These are phyloP conservation scores for Agrocybe pediades DNA, from an alignment of 768 basidiomycete genomes.

Conservation along the genomic window DNA sequence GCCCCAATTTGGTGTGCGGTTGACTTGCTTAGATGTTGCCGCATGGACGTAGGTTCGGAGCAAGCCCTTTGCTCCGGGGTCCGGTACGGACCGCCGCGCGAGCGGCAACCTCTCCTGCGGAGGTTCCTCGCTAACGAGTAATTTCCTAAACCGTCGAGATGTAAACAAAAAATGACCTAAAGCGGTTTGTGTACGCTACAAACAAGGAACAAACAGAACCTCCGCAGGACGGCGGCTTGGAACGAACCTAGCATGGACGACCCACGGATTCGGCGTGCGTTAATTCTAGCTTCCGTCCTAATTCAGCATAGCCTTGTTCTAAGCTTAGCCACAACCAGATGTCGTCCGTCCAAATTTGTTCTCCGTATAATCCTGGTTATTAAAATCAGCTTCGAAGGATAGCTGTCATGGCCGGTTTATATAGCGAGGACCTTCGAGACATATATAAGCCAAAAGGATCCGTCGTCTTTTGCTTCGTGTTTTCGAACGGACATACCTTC, in stretches of 20 bases:
- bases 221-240: no score
- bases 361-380: slow-evolving; percentile 42
- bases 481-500: no score
- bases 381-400: slow-evolving; percentile 24
- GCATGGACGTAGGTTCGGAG: no score
- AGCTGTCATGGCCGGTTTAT: slow-evolving; percentile 25
- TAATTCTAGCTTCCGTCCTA: slow-evolving; percentile 24
- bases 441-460: slow-evolving; percentile 33
- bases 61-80: no score
- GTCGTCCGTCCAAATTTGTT: slow-evolving; percentile 28
- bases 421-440: slow-evolving; percentile 19
- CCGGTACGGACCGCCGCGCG: no score
- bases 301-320: slow-evolving; percentile 37
- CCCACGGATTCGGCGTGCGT: slow-evolving; percentile 24
- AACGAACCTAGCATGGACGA: no score
- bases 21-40: slow-evolving; percentile 28
- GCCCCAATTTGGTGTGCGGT: slow-evolving; percentile 32
- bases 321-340: slow-evolving; percentile 32
- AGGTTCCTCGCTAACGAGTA: no score
- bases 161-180: no score
- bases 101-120: no score
- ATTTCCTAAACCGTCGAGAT: no score
- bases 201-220: no score
- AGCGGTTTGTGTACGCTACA: no score
- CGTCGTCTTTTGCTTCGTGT: slow-evolving; percentile 20